Conservation (phyloP, 2,329 filamentous ascomycete species). For the Akanthomyces uredinophilus region DNA sequence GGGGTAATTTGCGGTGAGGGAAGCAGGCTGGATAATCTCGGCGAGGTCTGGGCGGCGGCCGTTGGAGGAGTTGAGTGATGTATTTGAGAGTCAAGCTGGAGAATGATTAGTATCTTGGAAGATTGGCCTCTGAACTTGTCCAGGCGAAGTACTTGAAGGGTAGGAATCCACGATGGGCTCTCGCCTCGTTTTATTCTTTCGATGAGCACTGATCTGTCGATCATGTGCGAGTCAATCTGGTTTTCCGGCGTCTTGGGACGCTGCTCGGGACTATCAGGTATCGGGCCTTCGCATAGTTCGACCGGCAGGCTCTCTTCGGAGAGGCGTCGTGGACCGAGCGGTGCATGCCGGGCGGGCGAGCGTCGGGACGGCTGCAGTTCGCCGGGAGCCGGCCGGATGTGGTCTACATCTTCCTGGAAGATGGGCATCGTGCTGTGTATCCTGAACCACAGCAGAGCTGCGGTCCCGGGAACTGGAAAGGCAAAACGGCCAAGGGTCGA, state of each 20-base stretch:
- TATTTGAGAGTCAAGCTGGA: slow-evolving; percentile 35
- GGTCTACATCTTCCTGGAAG: slow-evolving; percentile 48
- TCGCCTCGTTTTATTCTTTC: slow-evolving; percentile 75
- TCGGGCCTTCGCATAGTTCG: slow-evolving; percentile 55
- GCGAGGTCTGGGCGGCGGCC: slow-evolving; percentile 25
- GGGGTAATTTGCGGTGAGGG: slow-evolving; percentile 45
- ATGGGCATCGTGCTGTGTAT: slow-evolving; percentile 47
- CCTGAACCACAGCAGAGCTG: slow-evolving; percentile 32
- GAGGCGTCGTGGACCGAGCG: slow-evolving; percentile 25
- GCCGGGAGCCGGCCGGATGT: slow-evolving; percentile 23
- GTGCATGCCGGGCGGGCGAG: slow-evolving; percentile 9
- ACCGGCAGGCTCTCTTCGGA: slow-evolving; percentile 59
- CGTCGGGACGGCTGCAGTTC: slow-evolving; percentile 21
- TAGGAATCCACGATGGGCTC: slow-evolving; percentile 68
- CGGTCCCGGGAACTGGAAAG: slow-evolving; percentile 16
- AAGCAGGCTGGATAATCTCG: slow-evolving; percentile 36
- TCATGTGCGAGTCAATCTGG: slow-evolving; percentile 32
- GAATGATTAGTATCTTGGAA: slow-evolving; percentile 11
- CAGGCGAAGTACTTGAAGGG: slow-evolving; percentile 49
- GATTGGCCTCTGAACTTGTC: too few species aligned
- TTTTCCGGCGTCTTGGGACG: slow-evolving; percentile 17
- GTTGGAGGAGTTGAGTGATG: slow-evolving; percentile 20
- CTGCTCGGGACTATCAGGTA: slow-evolving; percentile 39
- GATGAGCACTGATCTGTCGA: slow-evolving; percentile 73
- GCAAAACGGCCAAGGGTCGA: slow-evolving; percentile 15